Percentiles rank a stretch among this genome's conserved stretches.
phyloP scores from a whole-genome alignment of 441 rosid species.

The Mallotus japonicus region DNA sequence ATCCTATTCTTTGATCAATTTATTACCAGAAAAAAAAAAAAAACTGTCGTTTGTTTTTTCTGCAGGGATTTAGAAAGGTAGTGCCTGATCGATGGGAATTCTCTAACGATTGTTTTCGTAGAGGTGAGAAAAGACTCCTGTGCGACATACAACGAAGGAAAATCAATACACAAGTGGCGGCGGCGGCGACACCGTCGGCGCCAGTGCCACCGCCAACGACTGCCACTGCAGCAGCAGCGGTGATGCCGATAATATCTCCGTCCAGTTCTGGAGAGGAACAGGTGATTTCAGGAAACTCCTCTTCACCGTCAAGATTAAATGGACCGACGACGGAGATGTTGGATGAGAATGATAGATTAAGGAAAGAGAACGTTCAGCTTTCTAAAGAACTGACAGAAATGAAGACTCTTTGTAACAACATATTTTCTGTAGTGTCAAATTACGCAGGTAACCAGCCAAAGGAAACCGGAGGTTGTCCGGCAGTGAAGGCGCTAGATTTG shows the following conservation, averaged over 20 bases:
- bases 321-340: slow-evolving; percentile 53
- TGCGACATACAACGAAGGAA: slow-evolving; percentile 83
- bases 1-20: neutral
- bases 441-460: slow-evolving; percentile 36
- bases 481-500: slow-evolving; percentile 40
- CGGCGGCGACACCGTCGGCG: slow-evolving; percentile 22
- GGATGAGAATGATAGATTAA: slow-evolving; percentile 80
- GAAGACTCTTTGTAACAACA: slow-evolving; percentile 58
- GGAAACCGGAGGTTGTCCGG: slow-evolving; percentile 34
- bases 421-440: slow-evolving; percentile 61
- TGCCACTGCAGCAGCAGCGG: slow-evolving; percentile 23
- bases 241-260: slow-evolving; percentile 48
- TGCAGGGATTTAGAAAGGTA: slow-evolving; percentile 77
- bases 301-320: slow-evolving; percentile 47
- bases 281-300: slow-evolving; percentile 59
- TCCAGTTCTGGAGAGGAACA: slow-evolving; percentile 86
- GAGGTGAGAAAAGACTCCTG: slow-evolving; percentile 71
- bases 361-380: slow-evolving; percentile 68
- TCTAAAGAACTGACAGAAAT: slow-evolving; percentile 60
- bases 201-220: slow-evolving; percentile 21
- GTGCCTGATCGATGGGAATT: slow-evolving; percentile 97
- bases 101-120: slow-evolving; percentile 65
- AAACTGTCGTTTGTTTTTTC: neutral
- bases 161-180: slow-evolving; percentile 36
- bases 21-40: too few relatives aligned